Evolutionary conservation across 2,329 filamentous ascomycete species (phyloP).

Genomic region (Colletotrichum tofieldiae): DNA sequence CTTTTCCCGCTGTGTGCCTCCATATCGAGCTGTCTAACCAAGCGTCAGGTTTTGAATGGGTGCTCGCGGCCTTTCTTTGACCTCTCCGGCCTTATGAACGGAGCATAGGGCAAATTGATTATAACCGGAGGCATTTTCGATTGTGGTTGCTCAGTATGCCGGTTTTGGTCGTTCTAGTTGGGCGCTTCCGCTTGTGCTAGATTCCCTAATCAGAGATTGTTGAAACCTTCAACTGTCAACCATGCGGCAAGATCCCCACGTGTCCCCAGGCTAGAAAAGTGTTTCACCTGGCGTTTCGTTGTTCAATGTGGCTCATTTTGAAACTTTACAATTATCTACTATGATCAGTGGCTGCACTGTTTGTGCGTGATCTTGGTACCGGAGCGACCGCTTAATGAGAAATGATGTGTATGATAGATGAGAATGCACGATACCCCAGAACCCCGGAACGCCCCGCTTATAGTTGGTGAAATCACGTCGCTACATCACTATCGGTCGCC

Average conservation of each 20-base stretch:
- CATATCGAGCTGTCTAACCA: too few species aligned
- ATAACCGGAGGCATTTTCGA: neutral
- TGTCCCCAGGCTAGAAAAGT: rapidly evolving
- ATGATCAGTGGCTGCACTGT: neutral
- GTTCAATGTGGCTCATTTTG: neutral
- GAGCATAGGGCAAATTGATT: neutral
- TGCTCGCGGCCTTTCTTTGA: neutral
- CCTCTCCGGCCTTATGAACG: too few species aligned
- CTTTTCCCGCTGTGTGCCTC: too few species aligned
- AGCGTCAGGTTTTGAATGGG: neutral
- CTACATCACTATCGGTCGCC: neutral
- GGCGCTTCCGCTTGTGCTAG: neutral
- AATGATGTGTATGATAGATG: neutral
- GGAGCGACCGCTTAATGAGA: neutral
- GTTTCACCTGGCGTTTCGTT: neutral
- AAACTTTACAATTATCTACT: neutral
- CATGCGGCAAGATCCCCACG: neutral
- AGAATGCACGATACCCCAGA: neutral
- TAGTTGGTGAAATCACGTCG: neutral
- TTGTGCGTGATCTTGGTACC: neutral
- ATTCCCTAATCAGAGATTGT: neutral
- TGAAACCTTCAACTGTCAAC: neutral
- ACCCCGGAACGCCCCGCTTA: constrained; percentile 2
- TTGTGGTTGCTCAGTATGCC: neutral
- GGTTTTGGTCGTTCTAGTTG: neutral